Percentiles rank a stretch among this genome's conserved stretches.
Conservation (phyloP, 805 yeast species). For the Tanozyma kutaoensis region DNA sequence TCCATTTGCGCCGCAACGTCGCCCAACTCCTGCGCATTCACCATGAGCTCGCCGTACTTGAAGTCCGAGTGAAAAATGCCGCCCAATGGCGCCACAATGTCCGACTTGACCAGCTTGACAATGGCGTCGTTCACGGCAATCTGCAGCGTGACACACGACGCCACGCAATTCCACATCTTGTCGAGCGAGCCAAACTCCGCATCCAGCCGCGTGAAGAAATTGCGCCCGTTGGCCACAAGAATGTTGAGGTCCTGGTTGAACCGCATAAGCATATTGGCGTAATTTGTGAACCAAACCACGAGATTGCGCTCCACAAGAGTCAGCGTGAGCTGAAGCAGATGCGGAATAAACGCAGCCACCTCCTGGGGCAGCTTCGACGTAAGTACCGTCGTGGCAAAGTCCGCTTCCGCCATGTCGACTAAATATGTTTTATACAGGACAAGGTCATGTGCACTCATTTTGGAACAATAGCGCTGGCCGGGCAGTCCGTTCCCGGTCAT, state of each 20-base stretch:
- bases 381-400: constrained; percentile 21
- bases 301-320: constrained; percentile 16
- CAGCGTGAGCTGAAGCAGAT: constrained; percentile 16
- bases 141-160: constrained; percentile 37
- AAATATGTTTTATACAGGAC: no score
- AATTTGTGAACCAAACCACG: constrained; percentile 19
- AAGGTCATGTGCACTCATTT: no score
- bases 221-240: constrained; percentile 10
- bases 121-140: constrained; percentile 35
- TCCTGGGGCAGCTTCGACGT: constrained; percentile 29
- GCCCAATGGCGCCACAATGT: constrained; percentile 41
- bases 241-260: constrained; percentile 10
- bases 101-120: constrained; percentile 33
- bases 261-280: constrained; percentile 8
- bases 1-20: constrained; percentile 19
- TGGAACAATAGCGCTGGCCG: no score
- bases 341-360: constrained; percentile 24
- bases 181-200: constrained; percentile 26
- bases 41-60: constrained; percentile 41
- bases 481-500: no score
- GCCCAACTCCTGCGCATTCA: constrained; percentile 29
- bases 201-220: constrained; percentile 7
- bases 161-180: constrained; percentile 32
- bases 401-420: no score
- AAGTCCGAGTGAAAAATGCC: constrained; percentile 40